phyloP scores from a whole-genome alignment of 805 yeast species.

The Candida methanosorbosa region DNA sequence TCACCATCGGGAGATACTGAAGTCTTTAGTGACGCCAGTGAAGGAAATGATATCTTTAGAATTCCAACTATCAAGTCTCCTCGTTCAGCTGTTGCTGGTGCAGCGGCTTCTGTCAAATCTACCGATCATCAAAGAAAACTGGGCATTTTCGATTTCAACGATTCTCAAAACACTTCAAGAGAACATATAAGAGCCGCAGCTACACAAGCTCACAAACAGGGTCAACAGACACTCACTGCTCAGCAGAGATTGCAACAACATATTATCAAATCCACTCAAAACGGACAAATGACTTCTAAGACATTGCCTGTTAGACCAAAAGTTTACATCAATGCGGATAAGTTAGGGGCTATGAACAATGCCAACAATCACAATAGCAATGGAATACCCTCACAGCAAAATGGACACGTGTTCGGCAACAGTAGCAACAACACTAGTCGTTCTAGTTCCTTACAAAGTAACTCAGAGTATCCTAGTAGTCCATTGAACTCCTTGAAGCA shows the following conservation, averaged over 20 bases:
- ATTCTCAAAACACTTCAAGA: neutral
- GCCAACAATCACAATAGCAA: too few relatives aligned
- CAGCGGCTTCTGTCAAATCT: slow-evolving; percentile 15
- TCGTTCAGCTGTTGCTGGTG: slow-evolving; percentile 15
- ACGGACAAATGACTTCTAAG: slow-evolving; percentile 22
- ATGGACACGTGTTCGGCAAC: too few relatives aligned
- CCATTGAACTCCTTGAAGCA: slow-evolving; percentile 22
- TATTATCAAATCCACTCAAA: slow-evolving; percentile 21
- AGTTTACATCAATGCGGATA: too few relatives aligned
- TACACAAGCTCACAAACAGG: slow-evolving; percentile 14
- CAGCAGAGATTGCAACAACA: slow-evolving; percentile 28
- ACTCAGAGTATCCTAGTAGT: slow-evolving; percentile 15
- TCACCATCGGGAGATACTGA: too few relatives aligned
- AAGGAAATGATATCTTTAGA: too few relatives aligned
- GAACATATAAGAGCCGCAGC: slow-evolving; percentile 11
- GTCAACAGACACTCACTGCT: slow-evolving; percentile 18
- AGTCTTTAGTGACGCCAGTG: too few relatives aligned
- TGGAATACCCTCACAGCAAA: too few relatives aligned
- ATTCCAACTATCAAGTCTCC: slow-evolving; percentile 5
- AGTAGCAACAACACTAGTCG: too few relatives aligned
- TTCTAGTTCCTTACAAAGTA: slow-evolving; percentile 14
- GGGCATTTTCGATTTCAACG: neutral
- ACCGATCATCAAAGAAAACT: neutral
- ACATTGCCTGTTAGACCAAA: slow-evolving; percentile 16
- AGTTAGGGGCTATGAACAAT: too few relatives aligned